Evolutionary conservation across 768 basidiomycete species (phyloP).

Genomic region (Kwoniella botswanensis): DNA sequence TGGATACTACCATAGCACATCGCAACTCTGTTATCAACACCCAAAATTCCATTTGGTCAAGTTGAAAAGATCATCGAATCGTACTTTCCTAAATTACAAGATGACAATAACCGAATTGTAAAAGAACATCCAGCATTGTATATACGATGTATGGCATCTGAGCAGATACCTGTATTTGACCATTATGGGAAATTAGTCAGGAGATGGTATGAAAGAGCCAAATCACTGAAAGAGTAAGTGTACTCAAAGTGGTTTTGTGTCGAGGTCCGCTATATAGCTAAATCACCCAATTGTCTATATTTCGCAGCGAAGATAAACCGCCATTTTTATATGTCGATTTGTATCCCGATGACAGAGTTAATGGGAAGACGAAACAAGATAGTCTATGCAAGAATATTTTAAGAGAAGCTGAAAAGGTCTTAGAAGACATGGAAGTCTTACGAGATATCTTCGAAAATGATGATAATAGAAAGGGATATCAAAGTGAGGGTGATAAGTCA

Average conservation of each 20-base stretch:
- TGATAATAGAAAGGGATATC: conserved; percentile 6
- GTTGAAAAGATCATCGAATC: conserved; percentile 24
- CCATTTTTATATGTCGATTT: conserved; percentile 3
- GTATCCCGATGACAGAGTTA: conserved; percentile 6
- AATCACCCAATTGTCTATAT: neutral
- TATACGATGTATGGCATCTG: conserved; percentile 24
- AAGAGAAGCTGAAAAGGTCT: conserved; percentile 9
- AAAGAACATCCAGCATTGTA: conserved; percentile 12
- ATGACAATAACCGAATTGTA: neutral
- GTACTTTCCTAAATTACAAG: conserved; percentile 29
- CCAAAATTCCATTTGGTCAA: conserved; percentile 10
- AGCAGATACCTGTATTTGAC: neutral
- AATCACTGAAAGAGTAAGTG: conserved; percentile 5
- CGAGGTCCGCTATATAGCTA: neutral
- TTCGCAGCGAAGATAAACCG: neutral
- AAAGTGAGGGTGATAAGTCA: conserved; percentile 9
- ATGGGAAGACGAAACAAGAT: conserved; percentile 1
- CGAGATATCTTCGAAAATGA: conserved; percentile 14
- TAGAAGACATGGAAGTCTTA: conserved; percentile 4
- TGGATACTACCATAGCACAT: conserved; percentile 23
- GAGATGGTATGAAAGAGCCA: conserved; percentile 20
- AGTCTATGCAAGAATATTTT: conserved; percentile 9
- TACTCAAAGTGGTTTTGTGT: neutral
- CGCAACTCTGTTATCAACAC: conserved; percentile 21
- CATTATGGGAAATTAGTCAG: conserved; percentile 15